Evolutionary conservation across 148 eudicot genomes (phyloP).

Genomic region (Rhododendron williamsianum): DNA sequence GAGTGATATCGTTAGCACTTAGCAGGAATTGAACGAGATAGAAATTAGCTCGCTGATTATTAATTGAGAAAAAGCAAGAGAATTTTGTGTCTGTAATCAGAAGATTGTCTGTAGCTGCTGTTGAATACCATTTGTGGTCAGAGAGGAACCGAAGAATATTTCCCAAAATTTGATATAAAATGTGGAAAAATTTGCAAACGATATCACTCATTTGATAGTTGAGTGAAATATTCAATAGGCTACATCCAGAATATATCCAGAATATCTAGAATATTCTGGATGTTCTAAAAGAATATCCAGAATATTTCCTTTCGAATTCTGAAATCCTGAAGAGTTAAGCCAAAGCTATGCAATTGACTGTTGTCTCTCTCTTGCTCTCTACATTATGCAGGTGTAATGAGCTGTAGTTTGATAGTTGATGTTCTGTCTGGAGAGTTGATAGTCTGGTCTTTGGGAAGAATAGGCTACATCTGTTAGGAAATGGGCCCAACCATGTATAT

Average conservation of each 20-base stretch:
- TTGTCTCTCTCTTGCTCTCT: constrained; percentile 1
- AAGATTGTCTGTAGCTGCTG: not conserved
- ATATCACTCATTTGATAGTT: not conserved
- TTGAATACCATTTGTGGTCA: not conserved
- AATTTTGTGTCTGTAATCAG: not conserved
- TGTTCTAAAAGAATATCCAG: no score
- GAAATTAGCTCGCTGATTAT: not conserved
- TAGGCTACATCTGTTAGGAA: not conserved
- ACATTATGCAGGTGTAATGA: not conserved
- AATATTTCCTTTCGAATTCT: no score
- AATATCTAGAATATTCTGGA: no score
- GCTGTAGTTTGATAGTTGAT: not conserved
- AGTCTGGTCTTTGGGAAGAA: not conserved
- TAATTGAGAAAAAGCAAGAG: not conserved
- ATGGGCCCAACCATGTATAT: no score
- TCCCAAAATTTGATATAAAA: not conserved
- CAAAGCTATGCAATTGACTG: not conserved
- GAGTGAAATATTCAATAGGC: no score
- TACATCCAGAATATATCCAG: no score
- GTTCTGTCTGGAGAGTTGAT: not conserved
- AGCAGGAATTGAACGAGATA: not conserved
- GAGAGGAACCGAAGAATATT: not conserved
- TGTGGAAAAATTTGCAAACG: not conserved
- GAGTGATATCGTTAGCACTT: not conserved
- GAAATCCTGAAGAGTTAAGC: no score